Percentiles rank a stretch among this genome's conserved stretches.
phyloP scores from a whole-genome alignment of 2,329 filamentous ascomycete species.

The Fusarium oligoseptatum region DNA sequence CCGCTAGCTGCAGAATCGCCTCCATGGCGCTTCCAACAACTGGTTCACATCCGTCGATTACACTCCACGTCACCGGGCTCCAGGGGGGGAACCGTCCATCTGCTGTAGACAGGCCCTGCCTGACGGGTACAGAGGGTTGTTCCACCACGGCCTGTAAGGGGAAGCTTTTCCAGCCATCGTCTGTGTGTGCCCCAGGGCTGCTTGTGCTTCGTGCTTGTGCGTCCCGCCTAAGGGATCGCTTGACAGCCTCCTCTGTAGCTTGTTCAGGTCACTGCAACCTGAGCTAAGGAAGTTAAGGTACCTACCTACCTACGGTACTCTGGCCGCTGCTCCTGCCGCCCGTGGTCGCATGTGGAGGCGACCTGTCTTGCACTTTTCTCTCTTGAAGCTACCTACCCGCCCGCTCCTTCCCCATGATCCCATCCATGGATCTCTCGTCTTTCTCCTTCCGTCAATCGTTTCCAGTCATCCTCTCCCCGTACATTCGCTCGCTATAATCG shows the following conservation, averaged over 20 bases:
- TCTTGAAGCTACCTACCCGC: constrained; percentile 45
- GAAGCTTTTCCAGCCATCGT: constrained; percentile 15
- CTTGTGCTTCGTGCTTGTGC: constrained; percentile 29
- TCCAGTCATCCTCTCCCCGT: constrained; percentile 29
- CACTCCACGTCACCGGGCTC: constrained; percentile 38
- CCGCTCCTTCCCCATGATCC: constrained; percentile 40
- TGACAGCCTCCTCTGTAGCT: constrained; percentile 29
- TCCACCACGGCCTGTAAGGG: constrained; percentile 39
- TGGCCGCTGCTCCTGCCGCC: constrained; percentile 40
- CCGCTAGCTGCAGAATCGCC: constrained; percentile 47
- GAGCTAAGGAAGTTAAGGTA: not conserved
- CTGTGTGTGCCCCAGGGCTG: constrained; percentile 30
- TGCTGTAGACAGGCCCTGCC: constrained; percentile 3
- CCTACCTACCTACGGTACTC: not conserved
- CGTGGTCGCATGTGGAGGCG: constrained; percentile 41
- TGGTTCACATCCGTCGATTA: constrained; percentile 39
- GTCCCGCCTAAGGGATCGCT: constrained; percentile 5
- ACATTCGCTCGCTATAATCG: constrained; percentile 47
- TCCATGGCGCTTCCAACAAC: constrained; percentile 46
- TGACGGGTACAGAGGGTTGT: not conserved
- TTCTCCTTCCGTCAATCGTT: constrained; percentile 40
- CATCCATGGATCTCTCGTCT: constrained; percentile 37
- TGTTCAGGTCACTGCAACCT: constrained; percentile 22
- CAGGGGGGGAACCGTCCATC: constrained; percentile 10
- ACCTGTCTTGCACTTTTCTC: constrained; percentile 38